Percentiles rank a stretch among this genome's conserved stretches.
Conservation (phyloP, 176 grass and related monocot species). For the Carex parvula region DNA sequence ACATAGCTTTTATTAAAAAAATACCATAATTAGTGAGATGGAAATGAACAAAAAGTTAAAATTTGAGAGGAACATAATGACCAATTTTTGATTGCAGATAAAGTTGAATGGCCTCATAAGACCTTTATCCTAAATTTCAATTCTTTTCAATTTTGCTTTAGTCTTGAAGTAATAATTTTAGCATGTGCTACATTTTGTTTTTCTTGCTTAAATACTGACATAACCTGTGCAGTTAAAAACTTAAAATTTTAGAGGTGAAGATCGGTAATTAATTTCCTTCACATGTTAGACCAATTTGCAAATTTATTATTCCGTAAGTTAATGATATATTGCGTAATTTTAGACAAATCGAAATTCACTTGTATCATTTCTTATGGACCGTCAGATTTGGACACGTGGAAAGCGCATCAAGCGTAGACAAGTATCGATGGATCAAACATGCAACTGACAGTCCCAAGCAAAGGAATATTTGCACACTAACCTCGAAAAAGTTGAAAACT, state of each 20-base stretch:
- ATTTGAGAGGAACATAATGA: not conserved
- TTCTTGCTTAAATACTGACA: not conserved
- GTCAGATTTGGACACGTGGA: constrained; percentile 14
- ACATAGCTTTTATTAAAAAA: not conserved
- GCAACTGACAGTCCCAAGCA: not conserved
- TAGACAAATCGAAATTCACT: not conserved
- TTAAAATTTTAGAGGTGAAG: not conserved
- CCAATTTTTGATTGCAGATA: not conserved
- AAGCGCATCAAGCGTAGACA: not conserved
- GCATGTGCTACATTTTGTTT: not conserved
- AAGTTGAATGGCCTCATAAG: not conserved
- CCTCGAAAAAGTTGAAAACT: not conserved
- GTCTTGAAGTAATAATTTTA: not conserved
- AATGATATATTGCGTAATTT: not conserved
- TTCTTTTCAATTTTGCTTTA: not conserved
- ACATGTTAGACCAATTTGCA: not conserved
- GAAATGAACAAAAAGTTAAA: not conserved
- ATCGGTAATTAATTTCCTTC: not conserved
- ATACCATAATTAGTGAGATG: not conserved
- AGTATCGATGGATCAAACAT: constrained; percentile 2
- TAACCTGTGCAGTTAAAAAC: not conserved
- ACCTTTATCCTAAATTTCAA: not conserved
- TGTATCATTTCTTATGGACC: not conserved
- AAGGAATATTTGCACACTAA: not conserved
- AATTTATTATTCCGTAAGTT: not conserved